phyloP scores from a whole-genome alignment of 768 basidiomycete genomes.

The Xerocomus spinulosus region DNA sequence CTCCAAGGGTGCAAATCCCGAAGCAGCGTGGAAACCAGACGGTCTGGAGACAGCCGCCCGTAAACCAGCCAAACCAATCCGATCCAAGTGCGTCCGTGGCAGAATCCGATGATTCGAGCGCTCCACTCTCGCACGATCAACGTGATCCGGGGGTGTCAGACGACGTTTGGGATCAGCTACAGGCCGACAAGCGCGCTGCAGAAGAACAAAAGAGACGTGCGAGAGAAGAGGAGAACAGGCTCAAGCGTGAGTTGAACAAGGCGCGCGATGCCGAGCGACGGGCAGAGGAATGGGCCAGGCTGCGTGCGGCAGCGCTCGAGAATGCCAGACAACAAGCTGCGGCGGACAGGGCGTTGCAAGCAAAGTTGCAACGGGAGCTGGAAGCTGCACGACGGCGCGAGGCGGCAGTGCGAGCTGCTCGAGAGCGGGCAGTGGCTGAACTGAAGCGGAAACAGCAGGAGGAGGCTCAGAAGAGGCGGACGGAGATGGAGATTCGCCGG shows the following conservation, averaged over 20 bases:
- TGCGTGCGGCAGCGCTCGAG: slow-evolving; percentile 19
- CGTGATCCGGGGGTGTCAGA: slow-evolving; percentile 54
- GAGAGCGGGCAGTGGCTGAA: slow-evolving; percentile 23
- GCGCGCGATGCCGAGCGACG: slow-evolving; percentile 17
- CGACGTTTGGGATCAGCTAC: slow-evolving; percentile 46
- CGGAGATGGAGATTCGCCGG: slow-evolving; percentile 33
- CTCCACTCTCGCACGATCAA: not conserved
- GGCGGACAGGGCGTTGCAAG: slow-evolving; percentile 17
- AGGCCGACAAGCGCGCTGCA: slow-evolving; percentile 32
- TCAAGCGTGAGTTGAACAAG: slow-evolving; percentile 15
- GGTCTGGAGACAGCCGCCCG: not conserved
- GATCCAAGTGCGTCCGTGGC: not conserved
- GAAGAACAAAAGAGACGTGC: slow-evolving; percentile 17
- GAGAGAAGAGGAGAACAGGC: slow-evolving; percentile 14
- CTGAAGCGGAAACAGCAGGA: slow-evolving; percentile 26
- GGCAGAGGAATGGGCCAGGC: slow-evolving; percentile 22
- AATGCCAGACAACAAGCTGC: slow-evolving; percentile 14
- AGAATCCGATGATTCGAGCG: not conserved
- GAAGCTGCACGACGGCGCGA: slow-evolving; percentile 30
- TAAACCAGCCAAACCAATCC: slow-evolving; percentile 4
- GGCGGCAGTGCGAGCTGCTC: slow-evolving; percentile 20
- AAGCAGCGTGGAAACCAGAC: slow-evolving; percentile 1
- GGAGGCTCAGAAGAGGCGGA: slow-evolving; percentile 9
- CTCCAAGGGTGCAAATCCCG: slow-evolving; percentile 3
- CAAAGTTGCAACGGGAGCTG: slow-evolving; percentile 22